Conservation (phyloP, 805 yeast genomes). For the Myxozyma vanderwaltii region DNA sequence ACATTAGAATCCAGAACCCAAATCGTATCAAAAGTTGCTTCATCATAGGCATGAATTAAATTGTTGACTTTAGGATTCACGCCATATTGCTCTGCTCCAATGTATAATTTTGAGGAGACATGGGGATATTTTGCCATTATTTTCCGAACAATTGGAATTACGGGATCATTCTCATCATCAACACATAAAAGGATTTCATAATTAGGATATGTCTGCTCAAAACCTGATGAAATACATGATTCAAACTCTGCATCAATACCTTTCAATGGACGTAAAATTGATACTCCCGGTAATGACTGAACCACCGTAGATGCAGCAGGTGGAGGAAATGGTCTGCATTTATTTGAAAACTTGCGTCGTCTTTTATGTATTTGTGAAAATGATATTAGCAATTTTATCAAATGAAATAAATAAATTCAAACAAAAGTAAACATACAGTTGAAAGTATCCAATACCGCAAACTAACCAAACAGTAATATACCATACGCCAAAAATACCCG, state of each 20-base stretch:
- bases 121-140: conserved; percentile 57
- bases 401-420: too few species aligned
- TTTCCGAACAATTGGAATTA: conserved; percentile 56
- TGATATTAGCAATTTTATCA: too few species aligned
- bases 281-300: conserved; percentile 58
- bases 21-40: conserved; percentile 68
- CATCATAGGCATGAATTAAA: conserved; percentile 73
- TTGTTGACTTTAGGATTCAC: conserved; percentile 91
- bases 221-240: conserved; percentile 66
- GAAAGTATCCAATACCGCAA: conserved; percentile 25
- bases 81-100: conserved; percentile 56
- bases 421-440: conserved; percentile 14
- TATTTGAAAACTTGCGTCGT: conserved; percentile 17
- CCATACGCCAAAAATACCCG: conserved; percentile 22
- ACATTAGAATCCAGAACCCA: conserved; percentile 90
- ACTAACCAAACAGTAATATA: conserved; percentile 27
- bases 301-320: not conserved
- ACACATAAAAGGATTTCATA: conserved; percentile 78
- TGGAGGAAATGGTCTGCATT: conserved; percentile 1
- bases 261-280: conserved; percentile 78
- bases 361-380: too few species aligned
- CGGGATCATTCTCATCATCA: conserved; percentile 63
- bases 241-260: conserved; percentile 79
- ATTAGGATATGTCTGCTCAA: conserved; percentile 69
- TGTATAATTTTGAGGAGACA: conserved; percentile 59